Base-by-base conservation (phyloP, 129 eudicot genomes). In the Mikania micrantha region DNA sequence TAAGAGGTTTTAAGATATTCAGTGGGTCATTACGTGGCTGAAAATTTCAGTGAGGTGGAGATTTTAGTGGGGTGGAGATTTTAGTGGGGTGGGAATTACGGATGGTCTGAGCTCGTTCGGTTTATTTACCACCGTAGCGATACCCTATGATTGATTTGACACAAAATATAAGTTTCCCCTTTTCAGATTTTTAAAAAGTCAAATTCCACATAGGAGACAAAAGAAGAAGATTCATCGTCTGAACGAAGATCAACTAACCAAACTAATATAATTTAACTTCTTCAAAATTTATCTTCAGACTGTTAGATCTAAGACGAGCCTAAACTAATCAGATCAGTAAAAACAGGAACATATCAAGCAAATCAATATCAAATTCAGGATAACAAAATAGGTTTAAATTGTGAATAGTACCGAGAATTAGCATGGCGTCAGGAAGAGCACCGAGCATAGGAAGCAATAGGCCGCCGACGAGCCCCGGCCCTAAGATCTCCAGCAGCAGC, bases 341-440 rank as follows among this genome's bases (percentile, higher is more conserved):
- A 42, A 3, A 29, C 2, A 32, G n/a, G n/a, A n/a, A n/a, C n/a
- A n/a, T n/a, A n/a, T n/a, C n/a, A 32, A 0, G 36, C 36, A 32
- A 32, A 32, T 32, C 36, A 32, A 24, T 49, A 44, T 2, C 50
- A 4, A 40, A 38, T 2, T 38, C 35, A 13, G 1, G 11, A 41
- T 21, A 48, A 64, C 9, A 45, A 5, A 0, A 40, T 65, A 65
- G 27, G 5, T 27, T 28, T 5, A 16, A 20, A 28, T 31, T 35
- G 20, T n/a, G 2, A 45, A 1, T 36, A 38, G 36, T 82, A 88
- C 95, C 95, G 42, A 88, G 86, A 66, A 88, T 89, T 31, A 89
- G 96, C 90, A 89, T 76, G 32, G 90, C 96, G 50, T 89, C 96
- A 4, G 96, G 96, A 72, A 89, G 90, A 56, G 96, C 96, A 2